Conservation (phyloP, 805 yeast species). For the Pichia heedii region DNA sequence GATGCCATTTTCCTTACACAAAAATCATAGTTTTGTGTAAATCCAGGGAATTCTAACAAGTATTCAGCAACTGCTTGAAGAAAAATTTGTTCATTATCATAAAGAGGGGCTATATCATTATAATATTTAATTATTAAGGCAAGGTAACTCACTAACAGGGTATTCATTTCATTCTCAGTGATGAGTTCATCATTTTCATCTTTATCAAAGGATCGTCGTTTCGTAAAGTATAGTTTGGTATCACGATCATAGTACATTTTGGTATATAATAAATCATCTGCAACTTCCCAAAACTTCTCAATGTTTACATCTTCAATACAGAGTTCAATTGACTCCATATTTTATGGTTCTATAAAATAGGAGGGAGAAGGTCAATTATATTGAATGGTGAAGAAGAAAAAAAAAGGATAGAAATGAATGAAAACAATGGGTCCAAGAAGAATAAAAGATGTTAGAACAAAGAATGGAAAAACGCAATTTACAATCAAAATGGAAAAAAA, state of each 20-base stretch:
- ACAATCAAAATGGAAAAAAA: too few relatives aligned
- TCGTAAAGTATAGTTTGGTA: conserved; percentile 17
- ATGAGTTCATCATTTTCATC: conserved; percentile 10
- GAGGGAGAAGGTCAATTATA: too few relatives aligned
- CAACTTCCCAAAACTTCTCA: conserved; percentile 26
- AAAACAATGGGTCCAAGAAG: too few relatives aligned
- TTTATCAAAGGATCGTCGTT: conserved; percentile 9
- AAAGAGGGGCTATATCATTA: conserved; percentile 8
- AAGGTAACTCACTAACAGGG: conserved; percentile 26
- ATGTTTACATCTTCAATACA: not conserved
- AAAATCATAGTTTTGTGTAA: conserved; percentile 32
- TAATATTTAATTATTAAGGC: conserved; percentile 25
- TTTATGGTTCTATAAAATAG: too few relatives aligned
- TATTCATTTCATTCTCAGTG: conserved; percentile 25
- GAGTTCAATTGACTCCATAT: not conserved
- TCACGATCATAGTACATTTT: conserved; percentile 20
- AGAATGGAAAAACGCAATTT: too few relatives aligned
- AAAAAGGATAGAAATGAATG: too few relatives aligned
- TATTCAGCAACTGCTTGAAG: conserved; percentile 18
- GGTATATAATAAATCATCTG: conserved; percentile 23
- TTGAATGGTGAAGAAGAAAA: too few relatives aligned
- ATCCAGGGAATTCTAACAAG: conserved; percentile 21
- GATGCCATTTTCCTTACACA: conserved; percentile 43
- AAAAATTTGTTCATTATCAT: not conserved
- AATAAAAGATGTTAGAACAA: too few relatives aligned